Conservation (phyloP, 257 asterid genomes). For the Osmanthus fragrans region DNA sequence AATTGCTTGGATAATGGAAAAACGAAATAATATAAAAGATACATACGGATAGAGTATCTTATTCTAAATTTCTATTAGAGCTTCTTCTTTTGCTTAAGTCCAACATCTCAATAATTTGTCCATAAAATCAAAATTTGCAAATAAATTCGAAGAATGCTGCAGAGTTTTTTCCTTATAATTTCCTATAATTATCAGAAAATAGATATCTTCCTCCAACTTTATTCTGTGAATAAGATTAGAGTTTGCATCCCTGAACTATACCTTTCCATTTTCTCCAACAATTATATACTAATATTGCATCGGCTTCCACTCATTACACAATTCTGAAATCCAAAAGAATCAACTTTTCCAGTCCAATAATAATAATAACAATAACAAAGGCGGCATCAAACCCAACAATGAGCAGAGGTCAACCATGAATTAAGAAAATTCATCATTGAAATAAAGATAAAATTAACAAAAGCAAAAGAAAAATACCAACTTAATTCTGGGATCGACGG, state of each 20-base stretch:
- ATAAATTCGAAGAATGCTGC: not conserved
- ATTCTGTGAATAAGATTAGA: not conserved
- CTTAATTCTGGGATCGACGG: slow-evolving; percentile 88
- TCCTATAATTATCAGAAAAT: not conserved
- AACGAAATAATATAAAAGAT: not conserved
- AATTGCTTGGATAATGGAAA: not conserved
- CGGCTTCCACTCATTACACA: not conserved
- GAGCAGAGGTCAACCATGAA: not conserved
- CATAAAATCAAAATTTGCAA: not conserved
- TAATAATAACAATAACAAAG: no score
- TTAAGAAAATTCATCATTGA: slow-evolving; percentile 5
- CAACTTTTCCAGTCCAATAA: not conserved
- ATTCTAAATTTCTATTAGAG: not conserved
- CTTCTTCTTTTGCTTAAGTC: not conserved
- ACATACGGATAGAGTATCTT: not conserved
- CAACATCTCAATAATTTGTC: not conserved
- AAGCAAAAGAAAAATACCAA: slow-evolving; percentile 46
- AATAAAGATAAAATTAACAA: not conserved
- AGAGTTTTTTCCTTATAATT: not conserved
- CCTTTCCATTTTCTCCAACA: not conserved
- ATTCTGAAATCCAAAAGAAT: not conserved
- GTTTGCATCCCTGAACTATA: not conserved
- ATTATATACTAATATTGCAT: not conserved
- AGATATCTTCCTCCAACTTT: not conserved
- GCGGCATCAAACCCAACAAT: no score